Base-by-base conservation (phyloP, 192 early-diverging fungal genomes). In the Endogone sp. region DNA sequence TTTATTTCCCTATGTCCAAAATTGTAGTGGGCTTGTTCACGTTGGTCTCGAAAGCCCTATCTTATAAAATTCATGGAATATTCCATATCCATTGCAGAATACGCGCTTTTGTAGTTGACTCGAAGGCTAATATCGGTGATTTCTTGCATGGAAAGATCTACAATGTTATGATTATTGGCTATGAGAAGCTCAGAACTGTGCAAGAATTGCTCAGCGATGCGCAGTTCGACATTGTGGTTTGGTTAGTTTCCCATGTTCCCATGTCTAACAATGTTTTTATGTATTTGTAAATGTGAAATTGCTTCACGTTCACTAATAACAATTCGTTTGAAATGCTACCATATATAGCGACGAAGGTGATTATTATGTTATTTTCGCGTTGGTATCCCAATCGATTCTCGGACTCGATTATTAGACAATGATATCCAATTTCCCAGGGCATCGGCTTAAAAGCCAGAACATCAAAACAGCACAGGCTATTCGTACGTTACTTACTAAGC, bases 81-180 rank as follows among this genome's bases (percentile, higher is more conserved):
- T 24, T 57, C 2, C 26, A n/a, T 10, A 22, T 29, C 20, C 13
- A 62, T 37, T 29, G 22, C 3, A 69, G 81, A n/a, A 62, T 80
- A 2, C 68, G 71, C 9, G 76, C 76, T 4, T 74, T 78, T 32
- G 73, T 73, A 30, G 81, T 84, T 13, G 81, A 84, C 37, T 74
- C 71, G 25, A 80, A 76, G 23, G 74, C 80, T 11, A 44, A 76
- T 49, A 44, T 82, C 4, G 72, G 69, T 3, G 76, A 82, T 28
- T 82, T 84, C 62, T 63, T 80, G 3, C 63, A 78, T 2, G 81
- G 80, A 20, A 66, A 57, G n/a, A 70, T 83, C 4, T 82, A 78
- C 56, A 70, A 68, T 3, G 81, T 82, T 2, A 82, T 84, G 78
- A 77, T 84, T 29, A 74, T 84, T 29, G 81, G 82, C 27, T 84